Percentiles rank a stretch among this genome's conserved stretches.
Conservation (phyloP, 208 protist species). For the Kentomonas sorsogonicus region DNA sequence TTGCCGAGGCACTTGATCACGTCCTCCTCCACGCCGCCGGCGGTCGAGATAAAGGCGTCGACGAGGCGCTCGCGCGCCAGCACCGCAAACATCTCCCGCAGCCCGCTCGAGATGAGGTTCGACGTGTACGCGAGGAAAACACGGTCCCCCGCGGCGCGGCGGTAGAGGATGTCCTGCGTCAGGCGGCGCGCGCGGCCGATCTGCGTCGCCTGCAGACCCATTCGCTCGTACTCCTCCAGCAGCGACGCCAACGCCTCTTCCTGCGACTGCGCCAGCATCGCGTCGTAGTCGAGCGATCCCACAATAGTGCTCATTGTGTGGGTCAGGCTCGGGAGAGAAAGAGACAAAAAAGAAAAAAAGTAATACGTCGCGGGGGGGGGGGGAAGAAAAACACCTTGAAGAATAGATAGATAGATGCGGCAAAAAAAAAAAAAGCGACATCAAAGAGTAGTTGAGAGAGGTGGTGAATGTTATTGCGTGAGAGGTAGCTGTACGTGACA, state of each 20-base stretch:
- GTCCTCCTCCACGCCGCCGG: constrained; percentile 99
- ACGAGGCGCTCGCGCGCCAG: constrained; percentile 94
- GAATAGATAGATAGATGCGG: not conserved
- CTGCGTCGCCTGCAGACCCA: constrained; percentile 78
- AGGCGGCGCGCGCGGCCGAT: constrained; percentile 60
- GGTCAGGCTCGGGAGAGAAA: not conserved
- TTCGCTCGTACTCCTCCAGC: constrained; percentile 25
- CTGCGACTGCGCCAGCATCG: constrained; percentile 34
- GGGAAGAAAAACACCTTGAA: not conserved
- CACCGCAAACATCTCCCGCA: constrained; percentile 97
- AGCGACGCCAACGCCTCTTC: constrained; percentile 48
- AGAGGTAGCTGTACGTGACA: no score
- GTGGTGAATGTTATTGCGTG: no score
- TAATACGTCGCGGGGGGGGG: not conserved
- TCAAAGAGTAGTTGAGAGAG: no score
- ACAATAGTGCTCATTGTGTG: constrained; percentile 17
- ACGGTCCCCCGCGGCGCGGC: constrained; percentile 29
- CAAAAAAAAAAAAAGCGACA: constrained; percentile 6
- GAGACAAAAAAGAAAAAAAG: constrained; percentile 3
- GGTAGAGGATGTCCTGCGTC: constrained; percentile 57
- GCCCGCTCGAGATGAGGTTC: constrained; percentile 98
- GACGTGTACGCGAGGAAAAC: constrained; percentile 99
- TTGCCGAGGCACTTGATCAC: constrained; percentile 99
- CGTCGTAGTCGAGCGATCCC: constrained; percentile 43
- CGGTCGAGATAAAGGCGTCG: constrained; percentile 98